Percentiles rank a stretch among this genome's conserved stretches.
phyloP scores from a whole-genome alignment of 2,329 filamentous ascomycete species.

The Thielaviopsis populi region DNA sequence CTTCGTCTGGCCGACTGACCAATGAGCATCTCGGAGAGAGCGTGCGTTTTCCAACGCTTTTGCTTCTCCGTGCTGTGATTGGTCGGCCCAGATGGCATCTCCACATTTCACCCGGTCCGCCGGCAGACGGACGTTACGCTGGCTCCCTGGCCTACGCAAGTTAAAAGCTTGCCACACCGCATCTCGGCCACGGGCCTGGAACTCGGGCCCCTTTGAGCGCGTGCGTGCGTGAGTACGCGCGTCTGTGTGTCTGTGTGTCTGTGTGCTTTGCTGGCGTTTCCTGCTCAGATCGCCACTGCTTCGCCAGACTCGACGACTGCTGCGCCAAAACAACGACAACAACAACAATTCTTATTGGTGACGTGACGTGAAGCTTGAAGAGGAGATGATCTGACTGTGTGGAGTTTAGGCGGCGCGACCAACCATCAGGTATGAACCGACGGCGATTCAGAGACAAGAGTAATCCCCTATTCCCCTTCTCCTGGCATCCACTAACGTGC shows the following conservation, averaged over 20 bases:
- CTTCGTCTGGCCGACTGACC: neutral
- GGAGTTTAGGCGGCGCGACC: conserved; percentile 48
- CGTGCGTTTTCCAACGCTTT: conserved; percentile 1
- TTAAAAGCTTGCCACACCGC: too few relatives aligned
- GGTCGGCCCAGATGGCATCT: neutral
- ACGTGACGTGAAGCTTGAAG: conserved; percentile 13
- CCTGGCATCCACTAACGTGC: conserved; percentile 18
- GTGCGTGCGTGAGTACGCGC: too few relatives aligned
- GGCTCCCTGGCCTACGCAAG: too few relatives aligned
- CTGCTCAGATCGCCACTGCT: neutral
- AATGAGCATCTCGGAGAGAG: neutral
- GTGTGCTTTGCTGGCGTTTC: neutral
- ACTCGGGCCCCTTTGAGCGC: neutral
- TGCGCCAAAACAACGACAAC: neutral
- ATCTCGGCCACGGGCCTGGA: neutral
- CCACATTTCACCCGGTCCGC: neutral
- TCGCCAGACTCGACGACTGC: neutral
- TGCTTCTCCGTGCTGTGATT: neutral
- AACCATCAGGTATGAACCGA: conserved; percentile 53
- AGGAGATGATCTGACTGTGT: conserved; percentile 19
- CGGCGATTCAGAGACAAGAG: conserved; percentile 17
- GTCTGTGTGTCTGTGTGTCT: too few relatives aligned
- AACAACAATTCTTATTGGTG: conserved; percentile 3
- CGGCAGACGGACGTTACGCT: neutral
- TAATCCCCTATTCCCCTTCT: conserved; percentile 4